Conservation (phyloP, 768 basidiomycete genomes). For the Amanita inopinata region DNA sequence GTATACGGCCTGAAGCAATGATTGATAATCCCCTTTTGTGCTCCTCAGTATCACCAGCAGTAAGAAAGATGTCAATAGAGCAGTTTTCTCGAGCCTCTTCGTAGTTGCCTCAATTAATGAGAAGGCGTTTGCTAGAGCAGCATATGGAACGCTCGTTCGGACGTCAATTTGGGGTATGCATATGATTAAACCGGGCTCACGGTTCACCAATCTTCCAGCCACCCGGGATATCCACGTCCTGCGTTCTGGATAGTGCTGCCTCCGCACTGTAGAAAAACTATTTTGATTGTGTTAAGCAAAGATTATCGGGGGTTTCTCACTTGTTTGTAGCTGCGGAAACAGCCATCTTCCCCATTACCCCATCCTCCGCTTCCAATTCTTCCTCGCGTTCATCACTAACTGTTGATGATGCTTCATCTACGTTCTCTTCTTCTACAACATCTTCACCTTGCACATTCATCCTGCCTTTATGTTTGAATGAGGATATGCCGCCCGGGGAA, state of each 20-base stretch:
- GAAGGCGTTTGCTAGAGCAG: slow-evolving; percentile 84
- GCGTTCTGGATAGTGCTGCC: slow-evolving; percentile 45
- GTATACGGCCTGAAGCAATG: slow-evolving; percentile 84
- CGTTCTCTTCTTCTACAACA: slow-evolving; percentile 19
- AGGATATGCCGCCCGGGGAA: background rate
- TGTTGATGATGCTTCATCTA: slow-evolving; percentile 12
- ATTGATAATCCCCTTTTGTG: slow-evolving; percentile 58
- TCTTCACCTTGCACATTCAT: slow-evolving; percentile 21
- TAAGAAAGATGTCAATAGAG: slow-evolving; percentile 81
- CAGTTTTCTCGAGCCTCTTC: slow-evolving; percentile 88
- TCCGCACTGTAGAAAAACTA: slow-evolving; percentile 41
- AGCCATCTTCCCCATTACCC: slow-evolving; percentile 21
- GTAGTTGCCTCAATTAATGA: slow-evolving; percentile 88
- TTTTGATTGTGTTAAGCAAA: background rate
- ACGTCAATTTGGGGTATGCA: slow-evolving; percentile 1
- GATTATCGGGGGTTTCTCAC: slow-evolving; percentile 24
- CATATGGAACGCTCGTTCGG: slow-evolving; percentile 74
- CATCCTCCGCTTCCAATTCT: slow-evolving; percentile 20
- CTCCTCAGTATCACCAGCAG: slow-evolving; percentile 85
- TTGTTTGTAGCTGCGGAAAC: slow-evolving; percentile 48
- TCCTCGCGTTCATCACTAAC: slow-evolving; percentile 25
- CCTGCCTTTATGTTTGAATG: slow-evolving; percentile 10
- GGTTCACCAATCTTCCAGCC: slow-evolving; percentile 81
- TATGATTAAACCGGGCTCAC: slow-evolving; percentile 35
- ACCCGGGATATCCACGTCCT: slow-evolving; percentile 68